A percentile compares a stretch with the other conserved stretches of the same genome.
Conservation (phyloP, 2,329 filamentous ascomycete species). For the Pseudonectria foliicola region DNA sequence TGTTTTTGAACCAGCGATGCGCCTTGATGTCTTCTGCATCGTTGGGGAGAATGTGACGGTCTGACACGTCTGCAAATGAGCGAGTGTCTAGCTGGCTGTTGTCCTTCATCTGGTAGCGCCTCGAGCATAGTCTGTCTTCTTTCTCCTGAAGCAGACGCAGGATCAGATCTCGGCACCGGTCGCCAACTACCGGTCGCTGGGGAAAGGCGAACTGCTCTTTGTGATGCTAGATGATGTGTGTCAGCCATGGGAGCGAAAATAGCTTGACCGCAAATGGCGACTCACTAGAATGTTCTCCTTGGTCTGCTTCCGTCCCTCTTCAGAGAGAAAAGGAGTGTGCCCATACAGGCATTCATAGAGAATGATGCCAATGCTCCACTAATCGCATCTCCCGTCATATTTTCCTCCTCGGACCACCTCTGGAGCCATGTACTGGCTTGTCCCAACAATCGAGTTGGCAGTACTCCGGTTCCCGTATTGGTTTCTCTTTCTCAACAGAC, state of each 20-base stretch:
- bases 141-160: conserved; percentile 65
- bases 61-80: conserved; percentile 17
- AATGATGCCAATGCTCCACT: conserved; percentile 94
- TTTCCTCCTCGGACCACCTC: conserved; percentile 76
- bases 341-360: conserved; percentile 92
- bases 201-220: conserved; percentile 66
- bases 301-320: conserved; percentile 69
- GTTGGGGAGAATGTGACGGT: conserved; percentile 67
- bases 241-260: conserved; percentile 2
- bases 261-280: conserved; percentile 2
- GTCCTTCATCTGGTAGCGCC: conserved; percentile 65
- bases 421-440: conserved; percentile 97
- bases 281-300: conserved; percentile 77
- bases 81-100: conserved; percentile 16
- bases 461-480: conserved; percentile 60
- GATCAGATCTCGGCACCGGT: conserved; percentile 71
- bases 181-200: conserved; percentile 54
- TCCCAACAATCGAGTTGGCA: conserved; percentile 83
- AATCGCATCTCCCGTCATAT: conserved; percentile 93
- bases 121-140: conserved; percentile 67
- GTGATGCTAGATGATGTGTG: conserved; percentile 55
- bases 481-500: conserved; percentile 63
- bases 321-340: conserved; percentile 79
- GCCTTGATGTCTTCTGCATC: conserved; percentile 85
- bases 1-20: conserved; percentile 76